Percentiles rank a stretch among this genome's conserved stretches.
phyloP scores from a whole-genome alignment of 139 green algal genomes.

The Mychonastes homosphaera region DNA sequence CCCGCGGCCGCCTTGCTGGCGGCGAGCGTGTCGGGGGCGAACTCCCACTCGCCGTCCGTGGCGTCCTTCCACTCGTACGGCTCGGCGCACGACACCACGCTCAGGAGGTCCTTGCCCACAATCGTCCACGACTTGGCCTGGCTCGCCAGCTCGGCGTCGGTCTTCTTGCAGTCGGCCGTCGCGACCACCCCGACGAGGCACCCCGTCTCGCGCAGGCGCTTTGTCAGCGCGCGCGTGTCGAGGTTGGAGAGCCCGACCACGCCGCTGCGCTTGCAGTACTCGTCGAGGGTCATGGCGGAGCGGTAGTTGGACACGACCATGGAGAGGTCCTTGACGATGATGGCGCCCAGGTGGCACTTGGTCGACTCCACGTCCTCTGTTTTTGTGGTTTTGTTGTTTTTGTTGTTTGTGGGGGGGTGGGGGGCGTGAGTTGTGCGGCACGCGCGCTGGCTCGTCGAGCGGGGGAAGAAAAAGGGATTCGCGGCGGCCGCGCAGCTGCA shows the following conservation, averaged over 20 bases:
- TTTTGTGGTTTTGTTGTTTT: slow-evolving; percentile 10
- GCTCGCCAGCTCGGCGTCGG: slow-evolving; percentile 73
- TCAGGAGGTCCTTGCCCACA: slow-evolving; percentile 70
- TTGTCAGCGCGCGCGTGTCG: slow-evolving; percentile 92
- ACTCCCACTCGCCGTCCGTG: slow-evolving; percentile 91
- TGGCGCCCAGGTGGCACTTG: slow-evolving; percentile 71
- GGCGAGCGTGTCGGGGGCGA: slow-evolving; percentile 27
- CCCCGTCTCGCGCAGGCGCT: slow-evolving; percentile 75
- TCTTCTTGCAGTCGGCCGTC: slow-evolving; percentile 52
- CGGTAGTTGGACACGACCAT: slow-evolving; percentile 93
- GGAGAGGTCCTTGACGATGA: slow-evolving; percentile 78
- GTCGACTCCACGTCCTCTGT: slow-evolving; percentile 80
- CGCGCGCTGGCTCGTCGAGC: background rate
- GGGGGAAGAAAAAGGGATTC: no score
- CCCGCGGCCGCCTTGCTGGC: background rate
- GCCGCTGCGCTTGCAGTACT: slow-evolving; percentile 48
- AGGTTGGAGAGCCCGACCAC: slow-evolving; percentile 76
- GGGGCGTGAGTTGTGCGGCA: background rate
- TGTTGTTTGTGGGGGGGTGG: slow-evolving; percentile 64
- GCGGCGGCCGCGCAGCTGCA: no score
- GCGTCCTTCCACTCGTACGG: slow-evolving; percentile 89
- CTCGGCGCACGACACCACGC: slow-evolving; percentile 65
- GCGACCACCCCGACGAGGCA: slow-evolving; percentile 76
- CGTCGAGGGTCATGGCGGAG: slow-evolving; percentile 67
- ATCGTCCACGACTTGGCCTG: slow-evolving; percentile 85